A percentile compares a stretch with the other conserved stretches of the same genome.
Conservation (phyloP, 2,329 filamentous ascomycete genomes). For the Elsinoe fawcettii region DNA sequence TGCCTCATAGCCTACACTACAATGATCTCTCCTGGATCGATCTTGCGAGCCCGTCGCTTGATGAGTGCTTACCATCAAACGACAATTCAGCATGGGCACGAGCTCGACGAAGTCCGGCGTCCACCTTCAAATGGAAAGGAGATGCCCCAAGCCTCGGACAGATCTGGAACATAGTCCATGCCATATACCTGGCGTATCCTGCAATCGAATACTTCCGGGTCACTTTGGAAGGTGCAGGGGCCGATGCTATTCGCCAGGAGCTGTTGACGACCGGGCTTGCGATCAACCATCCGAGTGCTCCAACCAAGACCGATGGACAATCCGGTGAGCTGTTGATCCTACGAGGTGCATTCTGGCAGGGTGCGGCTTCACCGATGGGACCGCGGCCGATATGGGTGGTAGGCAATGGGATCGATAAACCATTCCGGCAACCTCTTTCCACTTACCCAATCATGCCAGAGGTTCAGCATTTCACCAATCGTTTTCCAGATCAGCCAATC, state of each 20-base stretch:
- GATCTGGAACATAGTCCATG: constrained; percentile 42
- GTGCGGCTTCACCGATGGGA: constrained; percentile 36
- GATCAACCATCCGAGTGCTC: constrained; percentile 35
- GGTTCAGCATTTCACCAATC: constrained; percentile 41
- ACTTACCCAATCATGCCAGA: constrained; percentile 37
- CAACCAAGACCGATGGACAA: constrained; percentile 28
- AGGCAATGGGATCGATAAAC: constrained; percentile 21
- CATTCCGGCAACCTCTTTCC: constrained; percentile 21
- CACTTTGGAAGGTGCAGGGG: constrained; percentile 32
- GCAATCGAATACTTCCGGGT: constrained; percentile 40
- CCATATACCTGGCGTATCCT: constrained; percentile 38
- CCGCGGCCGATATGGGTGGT: constrained; percentile 32
- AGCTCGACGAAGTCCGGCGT: constrained; percentile 37
- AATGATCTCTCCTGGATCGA: constrained; percentile 34
- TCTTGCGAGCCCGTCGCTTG: constrained; percentile 23
- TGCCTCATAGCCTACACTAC: constrained; percentile 34
- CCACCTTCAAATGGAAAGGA: constrained; percentile 36
- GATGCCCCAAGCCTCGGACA: constrained; percentile 38
- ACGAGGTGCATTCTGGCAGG: constrained; percentile 42
- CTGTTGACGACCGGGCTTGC: constrained; percentile 38
- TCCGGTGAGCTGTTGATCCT: constrained; percentile 42
- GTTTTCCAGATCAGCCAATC: constrained; percentile 40
- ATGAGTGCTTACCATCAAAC: constrained; percentile 24
- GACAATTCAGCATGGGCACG: constrained; percentile 37
- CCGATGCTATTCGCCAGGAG: constrained; percentile 33